phyloP scores from a whole-genome alignment of 1,284 basidiomycete species.

The Neonothopanus nambi region DNA sequence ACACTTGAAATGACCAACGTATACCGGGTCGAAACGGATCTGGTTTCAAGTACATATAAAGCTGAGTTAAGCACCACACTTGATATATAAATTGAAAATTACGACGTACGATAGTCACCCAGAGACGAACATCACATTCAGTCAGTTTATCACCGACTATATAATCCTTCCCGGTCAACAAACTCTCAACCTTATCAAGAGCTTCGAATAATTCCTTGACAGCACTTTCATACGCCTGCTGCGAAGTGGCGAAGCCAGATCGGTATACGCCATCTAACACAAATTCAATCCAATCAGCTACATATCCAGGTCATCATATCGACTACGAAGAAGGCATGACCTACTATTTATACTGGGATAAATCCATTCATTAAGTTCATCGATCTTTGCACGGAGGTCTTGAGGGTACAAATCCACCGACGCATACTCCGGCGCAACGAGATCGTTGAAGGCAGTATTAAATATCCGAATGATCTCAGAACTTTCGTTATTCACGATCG shows the following conservation, averaged over 20 bases:
- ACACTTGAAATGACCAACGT: conserved; percentile 93
- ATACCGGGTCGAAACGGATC: conserved; percentile 79
- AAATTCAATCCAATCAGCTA: background rate
- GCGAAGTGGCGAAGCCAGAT: conserved; percentile 84
- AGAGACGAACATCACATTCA: conserved; percentile 91
- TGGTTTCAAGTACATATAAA: conserved; percentile 21
- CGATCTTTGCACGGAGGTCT: conserved; percentile 74
- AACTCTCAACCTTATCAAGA: conserved; percentile 81
- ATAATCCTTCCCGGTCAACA: conserved; percentile 79
- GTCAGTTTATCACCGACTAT: conserved; percentile 82
- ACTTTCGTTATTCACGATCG: conserved; percentile 95
- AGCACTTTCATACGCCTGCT: conserved; percentile 80
- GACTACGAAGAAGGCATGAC: too few relatives aligned
- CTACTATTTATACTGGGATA: conserved; percentile 46
- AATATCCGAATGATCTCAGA: conserved; percentile 89
- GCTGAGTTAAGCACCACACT: background rate
- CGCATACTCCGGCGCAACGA: conserved; percentile 66
- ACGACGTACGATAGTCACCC: conserved; percentile 69
- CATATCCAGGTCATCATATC: too few relatives aligned
- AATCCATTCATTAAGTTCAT: conserved; percentile 65
- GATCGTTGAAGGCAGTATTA: conserved; percentile 77
- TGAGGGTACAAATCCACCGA: conserved; percentile 80
- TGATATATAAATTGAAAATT: too few relatives aligned
- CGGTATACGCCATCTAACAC: conserved; percentile 82
- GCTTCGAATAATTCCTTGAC: conserved; percentile 74